A percentile compares a stretch with the other conserved stretches of the same genome.
These are phyloP conservation scores for Helotiales sp. DNA, from an alignment of 2,329 filamentous ascomycete genomes.

Conservation along the genomic window DNA sequence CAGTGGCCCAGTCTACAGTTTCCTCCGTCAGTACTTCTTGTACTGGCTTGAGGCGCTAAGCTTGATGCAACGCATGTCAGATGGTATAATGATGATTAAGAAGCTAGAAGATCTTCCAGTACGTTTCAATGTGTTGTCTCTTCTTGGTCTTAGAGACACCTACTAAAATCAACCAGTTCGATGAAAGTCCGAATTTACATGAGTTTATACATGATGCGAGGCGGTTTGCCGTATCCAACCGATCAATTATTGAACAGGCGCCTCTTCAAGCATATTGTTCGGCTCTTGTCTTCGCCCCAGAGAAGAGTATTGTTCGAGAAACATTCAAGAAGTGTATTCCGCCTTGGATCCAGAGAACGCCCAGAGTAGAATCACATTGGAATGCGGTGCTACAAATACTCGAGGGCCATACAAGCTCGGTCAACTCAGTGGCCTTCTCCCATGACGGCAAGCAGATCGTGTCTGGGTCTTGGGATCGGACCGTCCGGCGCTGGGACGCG, in stretches of 20 bases:
- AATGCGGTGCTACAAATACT: no score
- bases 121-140: constrained; percentile 1
- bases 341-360: constrained; percentile 27
- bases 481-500: no score
- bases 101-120: constrained; percentile 21
- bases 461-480: constrained; percentile 19
- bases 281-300: constrained; percentile 23
- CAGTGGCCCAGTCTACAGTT: no score
- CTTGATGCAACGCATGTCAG: constrained; percentile 14
- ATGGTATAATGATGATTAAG: constrained; percentile 15
- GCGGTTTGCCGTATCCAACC: no score
- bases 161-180: constrained; percentile 15
- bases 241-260: no score
- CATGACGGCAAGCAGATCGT: constrained; percentile 15
- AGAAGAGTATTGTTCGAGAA: constrained; percentile 40
- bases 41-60: no score
- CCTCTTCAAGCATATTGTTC: no score
- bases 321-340: constrained; percentile 27
- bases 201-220: constrained; percentile 30
- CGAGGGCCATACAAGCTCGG: constrained; percentile 20
- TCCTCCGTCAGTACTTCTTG: no score
- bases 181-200: constrained; percentile 14
- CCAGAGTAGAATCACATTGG: constrained; percentile 23
- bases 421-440: constrained; percentile 30
- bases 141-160: background rate